These are phyloP conservation scores for Nephelium lappaceum DNA, from an alignment of 345 rosid species.

Conservation along the genomic window DNA sequence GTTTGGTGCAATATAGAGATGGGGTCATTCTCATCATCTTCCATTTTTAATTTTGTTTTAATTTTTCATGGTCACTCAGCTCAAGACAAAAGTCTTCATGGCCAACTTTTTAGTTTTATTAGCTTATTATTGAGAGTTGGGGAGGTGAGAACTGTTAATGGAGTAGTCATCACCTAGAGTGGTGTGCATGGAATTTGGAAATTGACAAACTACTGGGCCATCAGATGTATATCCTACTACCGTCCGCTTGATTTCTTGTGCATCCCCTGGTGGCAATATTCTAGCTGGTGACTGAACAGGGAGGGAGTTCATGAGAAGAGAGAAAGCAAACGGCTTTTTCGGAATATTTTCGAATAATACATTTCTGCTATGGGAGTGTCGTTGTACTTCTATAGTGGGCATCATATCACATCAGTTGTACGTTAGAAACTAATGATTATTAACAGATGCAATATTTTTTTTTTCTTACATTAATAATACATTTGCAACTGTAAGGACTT, in stretches of 20 bases:
- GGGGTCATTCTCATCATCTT: background rate
- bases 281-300: background rate
- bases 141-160: background rate
- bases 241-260: conserved; percentile 16
- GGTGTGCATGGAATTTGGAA: conserved; percentile 27
- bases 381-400: too few species aligned
- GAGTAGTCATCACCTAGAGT: conserved; percentile 28
- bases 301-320: too few species aligned
- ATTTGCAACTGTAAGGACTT: too few species aligned
- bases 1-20: background rate
- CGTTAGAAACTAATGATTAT: too few species aligned
- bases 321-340: too few species aligned
- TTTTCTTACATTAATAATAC: too few species aligned
- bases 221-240: background rate
- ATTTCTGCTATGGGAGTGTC: too few species aligned
- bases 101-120: conserved; percentile 56
- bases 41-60: too few species aligned
- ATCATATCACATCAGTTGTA: too few species aligned
- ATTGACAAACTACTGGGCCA: conserved; percentile 13
- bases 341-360: too few species aligned
- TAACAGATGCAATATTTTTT: too few species aligned
- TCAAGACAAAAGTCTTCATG: conserved; percentile 41
- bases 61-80: conserved; percentile 15
- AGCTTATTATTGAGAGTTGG: conserved; percentile 43
- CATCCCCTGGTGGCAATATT: background rate